Evolutionary conservation across 1,284 basidiomycete species (phyloP), one percentile per base, ranked within the genome.

Genomic region (Rhodotorula sp.): DNA sequence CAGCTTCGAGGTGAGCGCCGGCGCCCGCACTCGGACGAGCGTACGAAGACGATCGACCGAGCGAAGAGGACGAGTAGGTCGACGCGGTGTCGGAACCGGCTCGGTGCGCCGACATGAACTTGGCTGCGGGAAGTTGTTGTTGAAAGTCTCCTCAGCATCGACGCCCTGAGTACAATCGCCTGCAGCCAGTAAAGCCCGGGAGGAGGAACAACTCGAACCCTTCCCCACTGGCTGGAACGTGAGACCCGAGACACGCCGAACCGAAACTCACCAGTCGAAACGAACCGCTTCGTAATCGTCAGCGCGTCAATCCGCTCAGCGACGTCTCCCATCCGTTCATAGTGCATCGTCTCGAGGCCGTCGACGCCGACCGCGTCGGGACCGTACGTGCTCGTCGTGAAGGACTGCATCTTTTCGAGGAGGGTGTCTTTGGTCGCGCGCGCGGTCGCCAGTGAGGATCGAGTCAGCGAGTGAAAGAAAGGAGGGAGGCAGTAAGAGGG

Each of bases 191-290:
- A 3, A 43, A 43, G 39, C 10, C 10, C 10, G 39, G 39, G 10
- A 43, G 12, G 39, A 43, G 39, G 39, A 43, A 12, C 39, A 43
- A 12, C 39, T 43, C 39, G 39, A 43, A 43, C 10, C 39, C 39
- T 43, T 14, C 10, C 39, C 10, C 12, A 43, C 39, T 43, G 39
- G 39, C 39, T 43, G 39, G 12, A 10, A 43, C 10, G 39, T 43
- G n/a, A 8, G 21, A 16, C 5, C 34, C 34, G 57, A 78, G 61
- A 29, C 63, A 26, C 10, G 64, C 7, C 6, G 31, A 48, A 48
- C 21, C 21, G 14, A 51, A 29, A 84, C 91, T 78, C 79, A 92
- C 92, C 91, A 26, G 91, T 91, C 69, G 91, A 92, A 31, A 90
- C 83, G 67, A 92, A 87, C 54, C 92, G 86, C 82, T 93, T 92